Conservation (phyloP, 177 flowering plant species). For the Vitis hybrid region DNA sequence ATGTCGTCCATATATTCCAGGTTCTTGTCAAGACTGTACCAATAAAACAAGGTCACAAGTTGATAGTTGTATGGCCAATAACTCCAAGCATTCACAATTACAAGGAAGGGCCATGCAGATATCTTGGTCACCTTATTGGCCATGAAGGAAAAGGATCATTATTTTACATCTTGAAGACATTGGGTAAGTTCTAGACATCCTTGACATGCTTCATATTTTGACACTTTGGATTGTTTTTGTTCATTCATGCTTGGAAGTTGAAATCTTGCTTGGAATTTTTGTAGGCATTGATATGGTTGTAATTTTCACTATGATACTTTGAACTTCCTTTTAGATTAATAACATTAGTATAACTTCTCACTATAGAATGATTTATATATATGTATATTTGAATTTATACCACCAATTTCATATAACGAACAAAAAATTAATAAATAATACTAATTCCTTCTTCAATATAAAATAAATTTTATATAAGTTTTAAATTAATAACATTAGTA, state of each 20-base stretch:
- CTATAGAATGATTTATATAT: too few species aligned
- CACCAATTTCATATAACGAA: too few species aligned
- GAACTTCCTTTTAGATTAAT: neutral
- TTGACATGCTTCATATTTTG: neutral
- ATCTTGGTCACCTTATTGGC: conserved; percentile 93
- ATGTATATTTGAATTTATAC: too few species aligned
- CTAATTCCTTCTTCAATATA: too few species aligned
- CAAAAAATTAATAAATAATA: too few species aligned
- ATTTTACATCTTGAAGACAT: conserved; percentile 71
- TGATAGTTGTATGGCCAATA: conserved; percentile 84
- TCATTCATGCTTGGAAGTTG: neutral
- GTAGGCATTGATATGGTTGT: neutral
- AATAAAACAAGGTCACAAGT: conserved; percentile 76
- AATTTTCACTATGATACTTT: too few species aligned
- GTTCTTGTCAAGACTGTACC: conserved; percentile 86
- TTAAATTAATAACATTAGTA: too few species aligned
- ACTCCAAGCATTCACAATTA: conserved; percentile 75
- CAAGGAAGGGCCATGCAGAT: conserved; percentile 86
- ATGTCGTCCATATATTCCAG: conserved; percentile 36
- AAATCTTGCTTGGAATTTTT: neutral
- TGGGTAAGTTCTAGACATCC: conserved; percentile 62
- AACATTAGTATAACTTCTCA: too few species aligned
- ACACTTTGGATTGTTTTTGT: neutral
- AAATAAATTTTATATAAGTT: too few species aligned
- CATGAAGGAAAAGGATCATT: conserved; percentile 99